Conservation (phyloP, 371 early-diverging fungal genomes). For the Mucor mucedo region DNA sequence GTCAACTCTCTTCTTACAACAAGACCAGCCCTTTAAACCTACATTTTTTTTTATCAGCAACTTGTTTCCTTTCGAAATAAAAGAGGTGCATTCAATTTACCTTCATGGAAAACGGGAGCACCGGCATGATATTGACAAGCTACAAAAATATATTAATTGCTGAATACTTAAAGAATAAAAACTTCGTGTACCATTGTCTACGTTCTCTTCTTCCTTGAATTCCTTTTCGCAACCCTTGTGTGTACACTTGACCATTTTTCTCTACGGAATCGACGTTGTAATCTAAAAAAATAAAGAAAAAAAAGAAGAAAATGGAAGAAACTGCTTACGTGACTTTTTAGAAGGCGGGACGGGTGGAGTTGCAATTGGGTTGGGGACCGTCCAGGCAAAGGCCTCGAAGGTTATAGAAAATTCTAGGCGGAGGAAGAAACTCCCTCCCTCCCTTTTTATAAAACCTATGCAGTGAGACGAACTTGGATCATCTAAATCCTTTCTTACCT, state of each 20-base stretch:
- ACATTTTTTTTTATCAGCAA: neutral
- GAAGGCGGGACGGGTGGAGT: neutral
- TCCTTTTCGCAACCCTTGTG: slow-evolving; percentile 85
- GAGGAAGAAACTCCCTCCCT: too few species aligned
- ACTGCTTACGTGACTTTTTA: neutral
- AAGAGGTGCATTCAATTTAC: slow-evolving; percentile 20
- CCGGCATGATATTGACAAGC: slow-evolving; percentile 83
- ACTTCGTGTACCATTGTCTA: slow-evolving; percentile 56
- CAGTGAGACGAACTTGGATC: too few species aligned
- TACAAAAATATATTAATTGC: slow-evolving; percentile 12
- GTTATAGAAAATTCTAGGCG: too few species aligned
- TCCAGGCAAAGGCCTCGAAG: too few species aligned
- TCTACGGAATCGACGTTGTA: neutral
- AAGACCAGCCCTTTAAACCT: slow-evolving; percentile 92
- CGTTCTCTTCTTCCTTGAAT: slow-evolving; percentile 72
- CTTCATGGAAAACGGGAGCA: slow-evolving; percentile 92
- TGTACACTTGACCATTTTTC: slow-evolving; percentile 67
- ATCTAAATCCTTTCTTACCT: too few species aligned
- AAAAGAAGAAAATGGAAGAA: neutral
- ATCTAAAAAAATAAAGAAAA: neutral
- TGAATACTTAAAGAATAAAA: neutral
- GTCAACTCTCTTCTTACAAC: slow-evolving; percentile 89
- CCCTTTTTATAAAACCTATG: too few species aligned
- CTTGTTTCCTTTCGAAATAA: neutral
- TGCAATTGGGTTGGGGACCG: too few species aligned